phyloP scores from a whole-genome alignment of 371 early-diverging fungal species.

The Dinochytrium kinnereticum region DNA sequence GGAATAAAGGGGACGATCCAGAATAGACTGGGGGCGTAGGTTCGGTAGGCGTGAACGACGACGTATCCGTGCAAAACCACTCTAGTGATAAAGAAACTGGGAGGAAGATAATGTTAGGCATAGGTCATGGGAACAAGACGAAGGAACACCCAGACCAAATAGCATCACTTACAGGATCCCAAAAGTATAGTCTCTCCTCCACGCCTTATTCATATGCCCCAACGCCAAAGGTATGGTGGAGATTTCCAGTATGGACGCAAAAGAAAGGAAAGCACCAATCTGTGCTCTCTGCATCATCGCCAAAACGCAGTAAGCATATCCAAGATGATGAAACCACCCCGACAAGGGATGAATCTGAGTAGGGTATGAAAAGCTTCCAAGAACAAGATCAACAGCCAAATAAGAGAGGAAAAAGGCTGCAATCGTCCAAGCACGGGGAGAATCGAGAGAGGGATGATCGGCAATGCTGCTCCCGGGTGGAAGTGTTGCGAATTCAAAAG shows the following conservation, averaged over 20 bases:
- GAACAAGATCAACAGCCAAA: constrained; percentile 46
- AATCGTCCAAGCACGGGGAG: constrained; percentile 29
- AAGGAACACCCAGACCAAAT: background rate
- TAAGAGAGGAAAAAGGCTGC: constrained; percentile 48
- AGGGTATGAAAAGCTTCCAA: constrained; percentile 51
- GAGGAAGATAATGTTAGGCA: background rate
- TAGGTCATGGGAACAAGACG: background rate
- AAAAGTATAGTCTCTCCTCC: constrained; percentile 53
- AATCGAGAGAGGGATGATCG: constrained; percentile 27
- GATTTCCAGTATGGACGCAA: constrained; percentile 49
- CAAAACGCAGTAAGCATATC: constrained; percentile 43
- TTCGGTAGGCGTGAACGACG: constrained; percentile 19
- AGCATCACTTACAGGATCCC: constrained; percentile 23
- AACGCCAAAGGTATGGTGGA: constrained; percentile 55
- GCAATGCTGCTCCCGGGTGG: constrained; percentile 15
- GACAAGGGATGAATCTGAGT: constrained; percentile 46
- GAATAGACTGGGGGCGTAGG: constrained; percentile 11
- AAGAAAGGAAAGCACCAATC: constrained; percentile 51
- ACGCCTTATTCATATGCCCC: constrained; percentile 45
- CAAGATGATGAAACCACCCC: constrained; percentile 54
- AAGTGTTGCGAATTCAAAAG: constrained; percentile 20
- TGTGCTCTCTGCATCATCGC: constrained; percentile 29
- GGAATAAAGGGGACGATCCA: constrained; percentile 30
- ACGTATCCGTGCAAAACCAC: constrained; percentile 40
- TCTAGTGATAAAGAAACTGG: constrained; percentile 19